Percentiles rank a stretch among this genome's conserved stretches.
Evolutionary conservation across 169 alveolate genomes (phyloP).

Genomic region (Plasmodium vivax): DNA sequence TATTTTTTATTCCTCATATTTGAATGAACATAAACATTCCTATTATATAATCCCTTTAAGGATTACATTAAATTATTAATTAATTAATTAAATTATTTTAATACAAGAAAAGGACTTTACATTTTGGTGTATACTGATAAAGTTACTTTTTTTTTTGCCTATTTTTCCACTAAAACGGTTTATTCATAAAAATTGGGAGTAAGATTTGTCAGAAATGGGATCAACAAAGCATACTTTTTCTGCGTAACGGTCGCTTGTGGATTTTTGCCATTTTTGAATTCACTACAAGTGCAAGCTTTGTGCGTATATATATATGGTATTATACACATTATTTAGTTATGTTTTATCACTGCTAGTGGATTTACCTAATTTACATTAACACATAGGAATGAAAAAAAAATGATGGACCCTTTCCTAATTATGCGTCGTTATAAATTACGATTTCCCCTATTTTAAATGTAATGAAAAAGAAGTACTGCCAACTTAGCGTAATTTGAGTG

Average conservation of each 20-base stretch:
- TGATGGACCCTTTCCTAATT: not conserved
- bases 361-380: not conserved
- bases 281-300: not conserved
- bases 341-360: not conserved
- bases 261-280: not conserved
- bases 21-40: not conserved
- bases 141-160: not conserved
- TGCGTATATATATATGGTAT: not conserved
- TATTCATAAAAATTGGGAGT: not conserved
- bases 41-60: not conserved
- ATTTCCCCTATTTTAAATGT: not conserved
- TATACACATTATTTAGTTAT: not conserved
- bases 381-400: not conserved
- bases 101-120: not conserved
- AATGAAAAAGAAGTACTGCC: not conserved
- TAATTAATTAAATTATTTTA: not conserved
- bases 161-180: not conserved
- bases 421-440: not conserved
- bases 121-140: not conserved
- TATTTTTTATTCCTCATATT: not conserved
- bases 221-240: not conserved
- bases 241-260: not conserved
- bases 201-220: not conserved
- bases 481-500: not conserved
- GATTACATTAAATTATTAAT: not conserved